Conservation (phyloP, 345 rosid genomes). For the Passiflora organensis region DNA sequence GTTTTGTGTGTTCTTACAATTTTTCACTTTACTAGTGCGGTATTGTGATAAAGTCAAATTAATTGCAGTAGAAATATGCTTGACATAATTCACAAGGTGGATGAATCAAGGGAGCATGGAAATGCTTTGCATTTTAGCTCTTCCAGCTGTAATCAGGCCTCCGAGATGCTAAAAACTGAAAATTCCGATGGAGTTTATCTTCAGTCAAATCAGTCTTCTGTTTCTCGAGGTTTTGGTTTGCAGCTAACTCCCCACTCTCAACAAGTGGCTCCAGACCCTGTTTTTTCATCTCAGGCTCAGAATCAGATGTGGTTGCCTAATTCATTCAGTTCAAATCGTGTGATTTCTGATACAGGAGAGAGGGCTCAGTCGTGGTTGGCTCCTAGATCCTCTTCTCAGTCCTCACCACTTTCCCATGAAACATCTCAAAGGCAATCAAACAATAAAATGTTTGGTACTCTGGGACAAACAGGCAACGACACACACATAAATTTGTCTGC, state of each 20-base stretch:
- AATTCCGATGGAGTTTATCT: constrained; percentile 50
- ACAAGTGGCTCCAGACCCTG: constrained; percentile 4
- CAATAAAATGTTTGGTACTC: constrained; percentile 21
- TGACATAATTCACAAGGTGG: constrained; percentile 89
- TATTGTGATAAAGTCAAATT: no score
- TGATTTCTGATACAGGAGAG: constrained; percentile 4
- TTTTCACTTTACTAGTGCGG: no score
- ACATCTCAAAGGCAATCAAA: constrained; percentile 17
- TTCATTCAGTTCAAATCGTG: constrained; percentile 4
- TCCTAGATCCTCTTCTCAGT: constrained; percentile 7
- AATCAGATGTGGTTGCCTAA: not conserved
- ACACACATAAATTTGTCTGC: constrained; percentile 24
- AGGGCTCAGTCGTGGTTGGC: constrained; percentile 7
- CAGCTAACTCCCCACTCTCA: constrained; percentile 17
- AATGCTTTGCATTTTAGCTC: constrained; percentile 43
- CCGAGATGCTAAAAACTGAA: constrained; percentile 44
- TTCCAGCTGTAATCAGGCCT: constrained; percentile 31
- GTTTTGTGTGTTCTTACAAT: no score
- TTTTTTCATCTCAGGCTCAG: not conserved
- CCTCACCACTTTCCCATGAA: constrained; percentile 10
- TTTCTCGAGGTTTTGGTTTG: constrained; percentile 64
- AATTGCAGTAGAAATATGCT: constrained; percentile 77
- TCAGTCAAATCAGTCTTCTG: constrained; percentile 48
- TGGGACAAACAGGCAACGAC: constrained; percentile 15
- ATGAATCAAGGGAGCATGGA: constrained; percentile 49